Base-by-base conservation (phyloP, 495 filamentous ascomycete genomes). In the Trypethelium eluteriae region DNA sequence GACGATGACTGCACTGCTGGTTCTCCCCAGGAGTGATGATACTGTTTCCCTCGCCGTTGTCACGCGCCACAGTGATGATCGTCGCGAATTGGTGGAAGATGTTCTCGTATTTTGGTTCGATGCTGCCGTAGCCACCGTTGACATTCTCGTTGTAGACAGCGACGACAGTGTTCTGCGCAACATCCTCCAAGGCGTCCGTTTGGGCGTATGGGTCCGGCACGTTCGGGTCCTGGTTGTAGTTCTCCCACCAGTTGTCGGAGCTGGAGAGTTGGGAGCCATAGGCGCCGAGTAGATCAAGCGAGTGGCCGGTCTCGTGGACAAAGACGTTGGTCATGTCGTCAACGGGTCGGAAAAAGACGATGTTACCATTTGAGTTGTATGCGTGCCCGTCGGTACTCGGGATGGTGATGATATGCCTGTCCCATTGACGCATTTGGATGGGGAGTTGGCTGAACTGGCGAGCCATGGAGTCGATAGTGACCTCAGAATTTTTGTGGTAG, bases 251-350 rank as follows among this genome's bases (percentile, higher is more conserved):
- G n/a, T 62, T 62, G 36, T 67, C 56, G 47, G 66, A 70, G 63
- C 38, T 39, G 49, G 57, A 74, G 62, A 66, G 70, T 10, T 56
- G 69, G 39, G n/a, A 64, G 38, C 47, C 70, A 64, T 66, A 73
- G 6, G 69, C 65, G 62, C 66, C 68, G 75, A 81, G 81, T 32
- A 88, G 78, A 56, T 84, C 82, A 62, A 88, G 77, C 84, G 85
- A 88, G 76, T 89, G 86, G 25, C 85, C 86, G 49, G 85, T 79
- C 77, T 88, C 87, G 78, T 89, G 86, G 39, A 83, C 81, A 36
- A 62, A 50, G 32, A 70, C 62, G 50, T 63, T 53, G 4, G 70
- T 61, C 38, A 63, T 49, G 62, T 57, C 63, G 56, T 64, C 46
- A 5, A 72, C 70, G 12, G 69, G 39, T 57, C 71, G 66, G 62